These are phyloP conservation scores for Globisporangium spiculum DNA, from an alignment of 352 stramenopile genomes.

Conservation along the genomic window DNA sequence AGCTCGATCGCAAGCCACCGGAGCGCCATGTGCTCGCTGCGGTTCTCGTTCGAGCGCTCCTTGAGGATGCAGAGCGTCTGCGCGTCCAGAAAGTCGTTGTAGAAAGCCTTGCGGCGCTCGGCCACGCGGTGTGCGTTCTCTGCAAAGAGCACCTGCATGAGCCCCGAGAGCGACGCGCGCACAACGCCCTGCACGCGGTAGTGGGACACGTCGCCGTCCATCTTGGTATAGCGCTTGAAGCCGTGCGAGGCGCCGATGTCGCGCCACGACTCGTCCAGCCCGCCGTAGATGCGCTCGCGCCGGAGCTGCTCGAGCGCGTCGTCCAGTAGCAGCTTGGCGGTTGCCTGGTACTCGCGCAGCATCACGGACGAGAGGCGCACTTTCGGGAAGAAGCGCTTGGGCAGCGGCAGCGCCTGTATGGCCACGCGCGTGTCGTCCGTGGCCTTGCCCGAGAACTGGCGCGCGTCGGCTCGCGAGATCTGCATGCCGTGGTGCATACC, in stretches of 20 bases:
- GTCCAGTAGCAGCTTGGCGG: conserved; percentile 40
- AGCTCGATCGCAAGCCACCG: conserved; percentile 72
- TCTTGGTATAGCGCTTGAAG: conserved; percentile 61
- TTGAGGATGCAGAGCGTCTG: conserved; percentile 60
- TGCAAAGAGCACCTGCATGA: conserved; percentile 65
- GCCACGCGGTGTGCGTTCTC: conserved; percentile 42
- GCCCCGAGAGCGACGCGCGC: conserved; percentile 43
- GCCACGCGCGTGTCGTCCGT: conserved; percentile 9
- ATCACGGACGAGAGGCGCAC: conserved; percentile 32
- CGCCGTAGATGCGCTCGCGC: conserved; percentile 39
- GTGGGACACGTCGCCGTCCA: conserved; percentile 36
- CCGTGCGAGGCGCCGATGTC: conserved; percentile 44
- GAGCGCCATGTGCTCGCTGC: conserved; percentile 62
- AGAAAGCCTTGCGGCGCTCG: conserved; percentile 48
- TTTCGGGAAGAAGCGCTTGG: conserved; percentile 41
- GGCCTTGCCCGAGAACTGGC: conserved; percentile 13
- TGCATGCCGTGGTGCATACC: conserved; percentile 15
- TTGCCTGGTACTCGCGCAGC: conserved; percentile 38
- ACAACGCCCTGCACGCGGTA: conserved; percentile 61
- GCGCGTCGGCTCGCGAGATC: conserved; percentile 17
- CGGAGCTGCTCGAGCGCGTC: conserved; percentile 36
- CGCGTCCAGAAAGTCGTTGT: conserved; percentile 54
- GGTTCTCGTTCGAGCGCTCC: conserved; percentile 37
- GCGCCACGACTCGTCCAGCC: conserved; percentile 51
- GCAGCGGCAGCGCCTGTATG: conserved; percentile 43